A percentile compares a stretch with the other conserved stretches of the same genome.
These are phyloP conservation scores for Sporothrix globosa DNA, from an alignment of 2,329 filamentous ascomycete species.

Conservation along the genomic window DNA sequence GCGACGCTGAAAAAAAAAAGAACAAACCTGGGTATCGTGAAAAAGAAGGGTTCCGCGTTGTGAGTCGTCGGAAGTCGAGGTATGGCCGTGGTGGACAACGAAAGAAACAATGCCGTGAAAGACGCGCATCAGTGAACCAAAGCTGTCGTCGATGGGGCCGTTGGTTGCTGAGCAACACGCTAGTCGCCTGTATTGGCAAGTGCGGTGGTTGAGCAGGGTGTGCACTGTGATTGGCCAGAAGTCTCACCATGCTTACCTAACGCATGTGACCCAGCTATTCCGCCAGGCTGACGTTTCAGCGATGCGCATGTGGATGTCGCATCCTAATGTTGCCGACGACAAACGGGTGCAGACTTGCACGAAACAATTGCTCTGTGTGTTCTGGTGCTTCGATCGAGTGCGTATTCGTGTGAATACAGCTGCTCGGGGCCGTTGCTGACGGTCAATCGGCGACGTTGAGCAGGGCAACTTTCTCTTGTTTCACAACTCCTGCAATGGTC, in stretches of 20 bases:
- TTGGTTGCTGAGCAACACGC: constrained; percentile 34
- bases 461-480: neutral
- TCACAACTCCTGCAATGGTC: neutral
- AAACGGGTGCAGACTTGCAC: neutral
- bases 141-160: constrained; percentile 11
- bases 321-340: constrained; percentile 12
- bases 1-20: constrained; percentile 17
- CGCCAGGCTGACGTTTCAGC: constrained; percentile 28
- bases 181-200: constrained; percentile 12
- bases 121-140: constrained; percentile 11
- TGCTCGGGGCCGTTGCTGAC: constrained; percentile 4
- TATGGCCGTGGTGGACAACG: constrained; percentile 21
- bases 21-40: constrained; percentile 20
- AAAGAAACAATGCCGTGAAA: constrained; percentile 15
- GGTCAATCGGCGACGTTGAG: neutral
- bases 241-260: constrained; percentile 24
- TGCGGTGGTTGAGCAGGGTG: constrained; percentile 1
- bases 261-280: neutral
- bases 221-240: constrained; percentile 31
- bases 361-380: neutral
- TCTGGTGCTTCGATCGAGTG: neutral
- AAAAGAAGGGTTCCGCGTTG: constrained; percentile 12
- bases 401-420: neutral
- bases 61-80: constrained; percentile 19
- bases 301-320: neutral